A percentile compares a stretch with the other conserved stretches of the same genome.
phyloP scores from a whole-genome alignment of 768 basidiomycete species.

The Boletellus ananiceps region DNA sequence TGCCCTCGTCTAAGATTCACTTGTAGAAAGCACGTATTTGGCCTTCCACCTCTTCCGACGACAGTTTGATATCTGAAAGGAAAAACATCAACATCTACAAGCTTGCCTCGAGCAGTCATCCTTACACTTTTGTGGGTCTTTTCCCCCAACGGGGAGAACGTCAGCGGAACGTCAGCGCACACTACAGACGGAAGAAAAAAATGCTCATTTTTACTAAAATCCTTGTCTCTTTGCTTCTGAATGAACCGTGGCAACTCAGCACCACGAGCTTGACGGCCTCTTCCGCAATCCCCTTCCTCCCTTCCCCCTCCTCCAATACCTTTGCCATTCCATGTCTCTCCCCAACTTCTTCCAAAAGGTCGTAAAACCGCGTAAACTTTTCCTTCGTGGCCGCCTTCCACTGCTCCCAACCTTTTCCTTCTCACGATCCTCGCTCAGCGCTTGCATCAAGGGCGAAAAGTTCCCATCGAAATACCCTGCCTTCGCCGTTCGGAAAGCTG shows the following conservation, averaged over 20 bases:
- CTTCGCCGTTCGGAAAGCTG: slow-evolving; percentile 74
- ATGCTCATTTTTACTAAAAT: slow-evolving; percentile 76
- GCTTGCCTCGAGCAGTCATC: background rate
- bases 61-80: slow-evolving; percentile 68
- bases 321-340: slow-evolving; percentile 68
- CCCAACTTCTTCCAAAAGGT: slow-evolving; percentile 71
- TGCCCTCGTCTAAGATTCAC: slow-evolving; percentile 5
- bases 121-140: slow-evolving; percentile 54
- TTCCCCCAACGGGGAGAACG: background rate
- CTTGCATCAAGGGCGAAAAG: slow-evolving; percentile 71
- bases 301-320: slow-evolving; percentile 68
- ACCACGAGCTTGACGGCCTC: slow-evolving; percentile 76
- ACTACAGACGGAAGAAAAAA: slow-evolving; percentile 4
- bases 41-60: slow-evolving; percentile 67
- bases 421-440: slow-evolving; percentile 44
- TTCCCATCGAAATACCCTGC: slow-evolving; percentile 82
- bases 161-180: slow-evolving; percentile 4
- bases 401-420: slow-evolving; percentile 44
- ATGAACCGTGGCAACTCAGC: slow-evolving; percentile 69
- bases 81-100: slow-evolving; percentile 11
- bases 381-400: slow-evolving; percentile 66
- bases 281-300: slow-evolving; percentile 55
- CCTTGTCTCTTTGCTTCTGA: slow-evolving; percentile 73
- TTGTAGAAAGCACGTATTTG: slow-evolving; percentile 63
- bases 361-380: slow-evolving; percentile 79